These are phyloP conservation scores for Entomortierella parvispora DNA, from an alignment of 192 early-diverging fungal genomes.

Conservation along the genomic window DNA sequence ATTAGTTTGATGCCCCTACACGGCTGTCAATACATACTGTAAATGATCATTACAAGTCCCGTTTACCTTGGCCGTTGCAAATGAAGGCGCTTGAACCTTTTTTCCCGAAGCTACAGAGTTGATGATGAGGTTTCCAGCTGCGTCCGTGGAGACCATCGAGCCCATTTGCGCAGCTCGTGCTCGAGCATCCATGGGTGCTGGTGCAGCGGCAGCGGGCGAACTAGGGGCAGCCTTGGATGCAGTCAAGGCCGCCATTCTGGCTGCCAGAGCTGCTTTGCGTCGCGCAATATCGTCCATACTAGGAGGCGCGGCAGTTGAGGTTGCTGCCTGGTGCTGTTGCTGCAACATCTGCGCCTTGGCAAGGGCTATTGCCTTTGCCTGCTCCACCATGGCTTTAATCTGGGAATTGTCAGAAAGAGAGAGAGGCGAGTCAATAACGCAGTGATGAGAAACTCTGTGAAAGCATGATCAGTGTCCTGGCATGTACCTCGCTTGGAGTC, in stretches of 20 bases:
- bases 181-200: constrained; percentile 27
- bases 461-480: too few species aligned
- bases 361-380: constrained; percentile 35
- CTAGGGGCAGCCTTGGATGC: too few species aligned
- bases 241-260: background rate
- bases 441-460: too few species aligned
- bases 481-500: too few species aligned
- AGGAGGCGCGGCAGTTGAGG: background rate
- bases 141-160: constrained; percentile 41
- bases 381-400: constrained; percentile 60
- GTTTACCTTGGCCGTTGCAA: constrained; percentile 47
- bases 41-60: background rate
- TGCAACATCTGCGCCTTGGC: constrained; percentile 10
- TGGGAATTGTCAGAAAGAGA: constrained; percentile 8
- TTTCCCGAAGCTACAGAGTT: constrained; percentile 31
- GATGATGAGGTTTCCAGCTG: constrained; percentile 44
- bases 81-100: constrained; percentile 22
- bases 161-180: constrained; percentile 31
- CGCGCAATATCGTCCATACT: background rate
- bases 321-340: constrained; percentile 3
- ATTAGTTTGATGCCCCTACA: background rate
- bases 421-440: too few species aligned
- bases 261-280: too few species aligned
- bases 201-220: too few species aligned
- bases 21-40: constrained; percentile 2